These are phyloP conservation scores for Penicillium sp. DNA, from an alignment of 2,329 filamentous ascomycete species.

Conservation along the genomic window DNA sequence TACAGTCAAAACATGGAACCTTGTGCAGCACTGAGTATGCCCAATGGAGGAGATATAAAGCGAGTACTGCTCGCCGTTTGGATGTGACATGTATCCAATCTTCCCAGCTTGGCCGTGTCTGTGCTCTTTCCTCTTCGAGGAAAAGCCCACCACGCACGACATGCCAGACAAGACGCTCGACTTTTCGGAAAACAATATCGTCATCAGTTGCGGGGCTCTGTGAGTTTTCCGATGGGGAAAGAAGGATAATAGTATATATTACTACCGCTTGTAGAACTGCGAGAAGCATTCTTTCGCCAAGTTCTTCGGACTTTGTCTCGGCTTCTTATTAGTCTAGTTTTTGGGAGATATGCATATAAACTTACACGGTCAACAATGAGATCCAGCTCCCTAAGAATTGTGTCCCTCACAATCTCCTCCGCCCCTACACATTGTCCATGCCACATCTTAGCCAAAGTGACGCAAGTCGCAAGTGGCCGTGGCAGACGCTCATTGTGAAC, in stretches of 20 bases:
- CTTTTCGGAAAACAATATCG: constrained; percentile 24
- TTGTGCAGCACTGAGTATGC: constrained; percentile 35
- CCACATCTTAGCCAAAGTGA: constrained; percentile 38
- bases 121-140: constrained; percentile 32
- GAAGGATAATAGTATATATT: constrained; percentile 36
- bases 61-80: constrained; percentile 47
- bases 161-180: constrained; percentile 30
- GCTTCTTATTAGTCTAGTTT: neutral
- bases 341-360: neutral
- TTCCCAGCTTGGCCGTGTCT: constrained; percentile 31
- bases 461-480: constrained; percentile 32
- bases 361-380: constrained; percentile 29
- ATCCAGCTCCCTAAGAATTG: constrained; percentile 31
- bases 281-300: constrained; percentile 31
- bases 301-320: constrained; percentile 25
- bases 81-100: constrained; percentile 50
- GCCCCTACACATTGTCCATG: constrained; percentile 26
- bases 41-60: constrained; percentile 38
- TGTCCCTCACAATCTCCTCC: constrained; percentile 28
- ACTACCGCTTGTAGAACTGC: constrained; percentile 34
- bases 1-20: constrained; percentile 32
- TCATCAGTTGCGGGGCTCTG: constrained; percentile 13
- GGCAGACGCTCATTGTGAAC: constrained; percentile 22
- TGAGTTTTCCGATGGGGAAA: constrained; percentile 31
- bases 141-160: constrained; percentile 30